Percentiles rank a stretch among this genome's conserved stretches.
Evolutionary conservation across 768 basidiomycete species (phyloP).

Genomic region (Lactarius sanguifluus): DNA sequence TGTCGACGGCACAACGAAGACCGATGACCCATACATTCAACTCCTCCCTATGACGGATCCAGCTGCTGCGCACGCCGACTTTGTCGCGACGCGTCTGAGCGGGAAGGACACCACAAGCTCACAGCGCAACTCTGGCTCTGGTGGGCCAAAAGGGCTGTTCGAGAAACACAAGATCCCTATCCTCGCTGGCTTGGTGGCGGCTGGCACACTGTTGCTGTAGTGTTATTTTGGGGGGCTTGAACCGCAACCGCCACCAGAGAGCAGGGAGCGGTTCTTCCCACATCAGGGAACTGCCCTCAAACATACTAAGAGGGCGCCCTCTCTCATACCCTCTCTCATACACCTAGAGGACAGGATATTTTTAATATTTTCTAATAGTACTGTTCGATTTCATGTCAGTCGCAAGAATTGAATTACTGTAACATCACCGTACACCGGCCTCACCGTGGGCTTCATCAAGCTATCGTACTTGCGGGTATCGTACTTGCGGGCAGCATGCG

Average conservation of each 20-base stretch:
- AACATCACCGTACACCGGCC: background rate
- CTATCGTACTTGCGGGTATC: background rate
- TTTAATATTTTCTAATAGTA: too few species aligned
- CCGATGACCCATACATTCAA: slow-evolving; percentile 57
- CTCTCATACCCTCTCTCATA: too few species aligned
- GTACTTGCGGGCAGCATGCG: background rate
- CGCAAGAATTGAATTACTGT: too few species aligned
- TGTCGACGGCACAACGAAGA: slow-evolving; percentile 42
- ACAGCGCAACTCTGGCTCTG: background rate
- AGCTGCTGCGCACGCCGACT: slow-evolving; percentile 13
- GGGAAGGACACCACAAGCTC: slow-evolving; percentile 13
- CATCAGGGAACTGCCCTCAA: too few species aligned
- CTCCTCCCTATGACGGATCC: slow-evolving; percentile 53
- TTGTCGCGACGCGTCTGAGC: slow-evolving; percentile 16
- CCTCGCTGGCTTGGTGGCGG: background rate
- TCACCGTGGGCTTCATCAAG: background rate
- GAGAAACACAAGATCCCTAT: slow-evolving; percentile 12
- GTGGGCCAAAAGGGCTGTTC: background rate
- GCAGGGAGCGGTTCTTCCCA: too few species aligned
- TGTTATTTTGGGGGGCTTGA: too few species aligned
- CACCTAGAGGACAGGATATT: too few species aligned
- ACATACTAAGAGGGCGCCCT: too few species aligned
- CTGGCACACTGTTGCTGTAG: background rate
- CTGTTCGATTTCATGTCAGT: too few species aligned
- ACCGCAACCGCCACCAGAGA: too few species aligned